Evolutionary conservation across 768 basidiomycete species (phyloP), one percentile per base, ranked within the genome.

Genomic region (Psilocybe subaeruginosa): DNA sequence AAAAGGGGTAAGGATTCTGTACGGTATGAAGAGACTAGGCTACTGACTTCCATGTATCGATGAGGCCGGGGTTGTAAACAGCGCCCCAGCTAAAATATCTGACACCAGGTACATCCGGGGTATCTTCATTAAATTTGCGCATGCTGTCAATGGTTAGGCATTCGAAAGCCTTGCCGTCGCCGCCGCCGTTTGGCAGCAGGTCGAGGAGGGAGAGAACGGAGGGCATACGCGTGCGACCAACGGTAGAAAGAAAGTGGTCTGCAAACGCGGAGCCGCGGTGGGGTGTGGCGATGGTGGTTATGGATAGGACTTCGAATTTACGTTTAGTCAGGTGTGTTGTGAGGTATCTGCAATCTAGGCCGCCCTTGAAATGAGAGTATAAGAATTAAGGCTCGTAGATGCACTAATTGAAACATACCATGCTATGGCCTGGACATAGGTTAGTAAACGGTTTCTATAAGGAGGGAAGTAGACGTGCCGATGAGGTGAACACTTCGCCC

Each of bases 61-160:
- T 87, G 51, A 97, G 74, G 0, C 92, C 91, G 4, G 97, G 97
- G 14, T 90, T 85, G 70, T 95, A 95, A 11, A 82, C 82, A 2
- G 97, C 97, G 9, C 97, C 97, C 93, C 95, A 99, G 69, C 92
- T 95, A 67, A 92, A 97, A 74, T 99, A 99, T 64, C 85, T 82
- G 56, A 99, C 90, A 23, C 84, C 85, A 1, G 84, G 79, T 0
- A 89, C 83, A 66, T 99, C 89, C 0, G 92, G 91, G 0, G 93
- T 93, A 37, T 89, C 82, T 58, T 90, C 85, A 70, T 99, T 99
- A 77, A 99, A 99, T 54, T 82, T 74, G 37, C 82, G 83, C 97
- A 99, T 99, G 62, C 86, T 88, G 30, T 89, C 87, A 7, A 89
- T 74, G 0, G 95, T 96, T 48, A 99, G 85, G 59, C 83, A 90